A percentile compares a stretch with the other conserved stretches of the same genome.
Evolutionary conservation across 768 basidiomycete species (phyloP).

Genomic region (Agaricus bisporus): DNA sequence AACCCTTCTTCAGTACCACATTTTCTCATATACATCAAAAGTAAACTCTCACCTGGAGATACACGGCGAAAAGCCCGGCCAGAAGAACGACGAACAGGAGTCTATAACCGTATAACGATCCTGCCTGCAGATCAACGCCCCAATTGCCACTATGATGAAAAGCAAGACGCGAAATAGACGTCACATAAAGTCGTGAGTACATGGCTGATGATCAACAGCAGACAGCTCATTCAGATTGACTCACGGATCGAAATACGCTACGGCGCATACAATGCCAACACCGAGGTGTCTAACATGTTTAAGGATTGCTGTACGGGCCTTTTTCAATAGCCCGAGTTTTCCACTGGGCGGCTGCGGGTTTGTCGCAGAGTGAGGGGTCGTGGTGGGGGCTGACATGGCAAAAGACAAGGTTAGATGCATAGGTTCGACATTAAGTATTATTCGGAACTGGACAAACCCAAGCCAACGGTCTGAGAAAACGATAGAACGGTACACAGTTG

Average conservation of each 20-base stretch:
- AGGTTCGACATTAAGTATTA: conserved; percentile 19
- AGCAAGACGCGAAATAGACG: neutral
- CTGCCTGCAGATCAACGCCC: conserved; percentile 87
- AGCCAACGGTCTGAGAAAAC: conserved; percentile 34
- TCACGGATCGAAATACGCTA: conserved; percentile 87
- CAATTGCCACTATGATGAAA: conserved; percentile 62
- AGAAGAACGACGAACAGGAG: conserved; percentile 83
- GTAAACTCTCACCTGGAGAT: conserved; percentile 56
- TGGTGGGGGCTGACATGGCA: conserved; percentile 22
- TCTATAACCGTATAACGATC: conserved; percentile 78
- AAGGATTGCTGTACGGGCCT: conserved; percentile 25
- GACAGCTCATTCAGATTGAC: conserved; percentile 21
- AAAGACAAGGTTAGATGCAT: conserved; percentile 13
- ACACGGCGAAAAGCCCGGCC: conserved; percentile 75
- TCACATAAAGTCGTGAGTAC: neutral
- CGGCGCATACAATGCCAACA: conserved; percentile 80
- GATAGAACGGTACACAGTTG: conserved; percentile 30
- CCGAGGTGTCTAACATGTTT: conserved; percentile 66
- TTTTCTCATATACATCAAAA: neutral
- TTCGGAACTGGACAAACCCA: conserved; percentile 31
- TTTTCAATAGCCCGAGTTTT: conserved; percentile 21
- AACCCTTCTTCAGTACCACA: neutral
- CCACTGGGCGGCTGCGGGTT: conserved; percentile 3
- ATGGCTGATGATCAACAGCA: conserved; percentile 3
- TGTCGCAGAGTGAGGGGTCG: conserved; percentile 8